Evolutionary conservation across 2,329 filamentous ascomycete species (phyloP).

Genomic region (Ophiosphaerella korrae): DNA sequence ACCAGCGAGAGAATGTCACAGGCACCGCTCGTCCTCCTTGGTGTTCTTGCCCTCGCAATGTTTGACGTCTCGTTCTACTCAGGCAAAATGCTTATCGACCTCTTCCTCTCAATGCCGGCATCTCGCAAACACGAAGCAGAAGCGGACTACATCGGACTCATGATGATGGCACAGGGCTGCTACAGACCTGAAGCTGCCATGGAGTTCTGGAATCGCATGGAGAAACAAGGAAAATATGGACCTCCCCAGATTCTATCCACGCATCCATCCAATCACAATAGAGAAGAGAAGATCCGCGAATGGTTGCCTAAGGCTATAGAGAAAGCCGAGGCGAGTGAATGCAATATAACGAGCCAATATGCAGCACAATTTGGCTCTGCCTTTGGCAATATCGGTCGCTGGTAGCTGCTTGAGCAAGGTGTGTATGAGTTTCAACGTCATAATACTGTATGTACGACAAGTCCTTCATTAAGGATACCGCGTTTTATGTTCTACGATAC

Average conservation of each 20-base stretch:
- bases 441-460: neutral
- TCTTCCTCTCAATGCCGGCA: conserved; percentile 71
- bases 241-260: conserved; percentile 76
- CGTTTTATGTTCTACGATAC: no score
- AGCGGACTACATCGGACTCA: conserved; percentile 78
- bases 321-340: conserved; percentile 44
- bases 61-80: conserved; percentile 50
- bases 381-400: conserved; percentile 13
- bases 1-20: conserved; percentile 63
- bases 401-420: conserved; percentile 1
- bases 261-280: conserved; percentile 72
- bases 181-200: conserved; percentile 72
- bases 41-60: conserved; percentile 44
- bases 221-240: conserved; percentile 55
- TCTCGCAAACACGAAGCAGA: conserved; percentile 74
- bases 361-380: conserved; percentile 18
- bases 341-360: conserved; percentile 24
- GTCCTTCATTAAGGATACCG: no score
- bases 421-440: neutral
- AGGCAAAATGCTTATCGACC: conserved; percentile 57
- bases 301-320: conserved; percentile 55
- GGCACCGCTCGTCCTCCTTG: conserved; percentile 45
- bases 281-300: conserved; percentile 68
- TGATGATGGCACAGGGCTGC: conserved; percentile 83
- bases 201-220: conserved; percentile 67